Percentiles rank a stretch among this genome's conserved stretches.
Conservation (phyloP, 192 early-diverging fungal genomes). For the Cladochytrium replicatum region DNA sequence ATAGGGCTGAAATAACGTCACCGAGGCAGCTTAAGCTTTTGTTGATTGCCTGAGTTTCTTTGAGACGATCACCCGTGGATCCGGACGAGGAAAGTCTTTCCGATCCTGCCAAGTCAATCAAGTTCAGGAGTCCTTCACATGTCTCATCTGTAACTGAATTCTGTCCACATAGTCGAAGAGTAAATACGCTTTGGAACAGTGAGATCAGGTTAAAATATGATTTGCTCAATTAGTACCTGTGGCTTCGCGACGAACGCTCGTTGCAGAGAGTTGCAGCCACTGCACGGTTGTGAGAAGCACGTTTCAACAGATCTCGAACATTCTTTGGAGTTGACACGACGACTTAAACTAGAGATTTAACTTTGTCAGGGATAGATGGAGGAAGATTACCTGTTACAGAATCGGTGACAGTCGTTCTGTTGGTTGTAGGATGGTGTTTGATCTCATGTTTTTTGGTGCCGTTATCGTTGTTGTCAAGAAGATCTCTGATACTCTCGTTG, state of each 20-base stretch:
- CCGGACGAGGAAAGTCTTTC: constrained; percentile 77
- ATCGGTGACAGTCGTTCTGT: constrained; percentile 73
- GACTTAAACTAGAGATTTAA: background rate
- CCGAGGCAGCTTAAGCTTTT: constrained; percentile 80
- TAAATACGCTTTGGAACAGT: constrained; percentile 81
- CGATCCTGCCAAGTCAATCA: constrained; percentile 92
- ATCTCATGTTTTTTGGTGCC: constrained; percentile 72
- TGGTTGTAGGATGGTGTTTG: constrained; percentile 58
- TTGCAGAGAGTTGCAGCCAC: constrained; percentile 89
- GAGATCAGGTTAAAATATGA: background rate
- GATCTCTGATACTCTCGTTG: constrained; percentile 83
- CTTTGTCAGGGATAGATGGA: background rate
- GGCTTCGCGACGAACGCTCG: constrained; percentile 85
- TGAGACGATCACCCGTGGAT: constrained; percentile 75
- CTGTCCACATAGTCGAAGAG: constrained; percentile 60
- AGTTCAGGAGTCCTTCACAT: constrained; percentile 67
- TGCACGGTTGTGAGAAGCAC: constrained; percentile 74
- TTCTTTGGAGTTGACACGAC: constrained; percentile 56
- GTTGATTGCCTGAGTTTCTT: constrained; percentile 95
- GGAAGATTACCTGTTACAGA: constrained; percentile 39
- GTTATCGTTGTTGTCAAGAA: constrained; percentile 36
- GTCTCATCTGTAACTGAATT: constrained; percentile 67
- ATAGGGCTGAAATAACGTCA: constrained; percentile 81
- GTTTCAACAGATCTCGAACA: constrained; percentile 60
- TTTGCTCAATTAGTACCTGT: constrained; percentile 41